Evolutionary conservation across 2,329 filamentous ascomycete species (phyloP).

Genomic region (Hymenoscyphus repandus): DNA sequence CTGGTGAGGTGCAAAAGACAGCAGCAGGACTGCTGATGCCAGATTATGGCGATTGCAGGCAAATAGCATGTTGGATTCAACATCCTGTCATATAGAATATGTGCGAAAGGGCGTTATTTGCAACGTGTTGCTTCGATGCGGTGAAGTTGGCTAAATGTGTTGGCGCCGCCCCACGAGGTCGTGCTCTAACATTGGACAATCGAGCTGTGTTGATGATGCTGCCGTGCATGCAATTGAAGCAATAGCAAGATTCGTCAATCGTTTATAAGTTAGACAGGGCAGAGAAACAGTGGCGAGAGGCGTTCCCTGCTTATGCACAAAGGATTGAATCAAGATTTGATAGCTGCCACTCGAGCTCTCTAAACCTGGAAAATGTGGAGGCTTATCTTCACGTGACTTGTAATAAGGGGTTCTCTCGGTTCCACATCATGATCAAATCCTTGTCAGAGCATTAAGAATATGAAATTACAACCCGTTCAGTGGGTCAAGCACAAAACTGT

Average conservation of each 20-base stretch:
- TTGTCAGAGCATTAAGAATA: too few relatives aligned
- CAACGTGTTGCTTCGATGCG: neutral
- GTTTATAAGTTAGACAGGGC: too few relatives aligned
- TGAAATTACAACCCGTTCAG: too few relatives aligned
- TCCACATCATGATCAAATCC: too few relatives aligned
- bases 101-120: neutral
- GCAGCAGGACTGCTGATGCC: conserved; percentile 19
- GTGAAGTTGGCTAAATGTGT: neutral
- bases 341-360: too few relatives aligned
- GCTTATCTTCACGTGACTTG: too few relatives aligned
- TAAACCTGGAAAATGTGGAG: too few relatives aligned
- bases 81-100: conserved; percentile 9
- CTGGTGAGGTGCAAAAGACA: conserved; percentile 10
- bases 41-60: conserved; percentile 14
- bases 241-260: neutral
- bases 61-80: conserved; percentile 20
- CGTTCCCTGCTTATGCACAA: neutral
- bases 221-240: neutral
- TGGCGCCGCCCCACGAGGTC: neutral
- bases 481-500: too few relatives aligned
- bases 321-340: neutral
- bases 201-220: conserved; percentile 2
- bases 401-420: too few relatives aligned
- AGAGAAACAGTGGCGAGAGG: neutral
- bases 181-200: conserved; percentile 2